These are phyloP conservation scores for Thielaviopsis musarum DNA, from an alignment of 2,329 filamentous ascomycete genomes.

Conservation along the genomic window DNA sequence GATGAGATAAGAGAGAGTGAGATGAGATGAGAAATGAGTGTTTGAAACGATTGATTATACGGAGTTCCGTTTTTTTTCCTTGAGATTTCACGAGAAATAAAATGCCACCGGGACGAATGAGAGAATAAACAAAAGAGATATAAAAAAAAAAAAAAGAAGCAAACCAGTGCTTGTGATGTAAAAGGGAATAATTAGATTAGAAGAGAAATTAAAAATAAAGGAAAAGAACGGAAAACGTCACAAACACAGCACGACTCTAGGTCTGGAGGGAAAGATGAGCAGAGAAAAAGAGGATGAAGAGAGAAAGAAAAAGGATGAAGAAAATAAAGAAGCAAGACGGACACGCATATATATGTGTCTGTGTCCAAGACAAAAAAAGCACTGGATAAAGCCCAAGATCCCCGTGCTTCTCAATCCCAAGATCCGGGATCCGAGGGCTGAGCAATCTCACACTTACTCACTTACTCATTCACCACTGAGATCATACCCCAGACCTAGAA, in stretches of 20 bases:
- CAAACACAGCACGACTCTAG: slow-evolving; percentile 17
- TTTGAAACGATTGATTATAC: too few species aligned
- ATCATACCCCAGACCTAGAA: too few species aligned
- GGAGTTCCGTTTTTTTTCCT: too few species aligned
- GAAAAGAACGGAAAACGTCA: slow-evolving; percentile 13
- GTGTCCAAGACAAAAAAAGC: too few species aligned
- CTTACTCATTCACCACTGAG: too few species aligned
- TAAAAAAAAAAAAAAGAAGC: slow-evolving; percentile 24
- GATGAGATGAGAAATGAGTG: not conserved
- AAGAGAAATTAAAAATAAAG: slow-evolving; percentile 16
- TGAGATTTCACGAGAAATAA: not conserved
- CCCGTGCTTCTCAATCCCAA: too few species aligned
- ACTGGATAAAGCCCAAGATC: too few species aligned
- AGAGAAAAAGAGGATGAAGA: slow-evolving; percentile 11
- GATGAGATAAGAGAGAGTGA: not conserved
- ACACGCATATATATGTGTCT: not conserved
- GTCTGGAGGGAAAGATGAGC: slow-evolving; percentile 15
- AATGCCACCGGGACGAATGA: slow-evolving; percentile 18
- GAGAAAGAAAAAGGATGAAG: slow-evolving; percentile 12
- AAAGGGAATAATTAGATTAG: slow-evolving; percentile 15
- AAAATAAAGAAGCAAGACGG: slow-evolving; percentile 4
- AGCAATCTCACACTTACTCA: too few species aligned
- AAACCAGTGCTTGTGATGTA: slow-evolving; percentile 31
- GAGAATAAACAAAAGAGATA: slow-evolving; percentile 22
- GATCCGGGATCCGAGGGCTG: too few species aligned